Percentiles rank a stretch among this genome's conserved stretches.
Evolutionary conservation across 805 yeast genomes (phyloP).

Genomic region (Candida michaelii): DNA sequence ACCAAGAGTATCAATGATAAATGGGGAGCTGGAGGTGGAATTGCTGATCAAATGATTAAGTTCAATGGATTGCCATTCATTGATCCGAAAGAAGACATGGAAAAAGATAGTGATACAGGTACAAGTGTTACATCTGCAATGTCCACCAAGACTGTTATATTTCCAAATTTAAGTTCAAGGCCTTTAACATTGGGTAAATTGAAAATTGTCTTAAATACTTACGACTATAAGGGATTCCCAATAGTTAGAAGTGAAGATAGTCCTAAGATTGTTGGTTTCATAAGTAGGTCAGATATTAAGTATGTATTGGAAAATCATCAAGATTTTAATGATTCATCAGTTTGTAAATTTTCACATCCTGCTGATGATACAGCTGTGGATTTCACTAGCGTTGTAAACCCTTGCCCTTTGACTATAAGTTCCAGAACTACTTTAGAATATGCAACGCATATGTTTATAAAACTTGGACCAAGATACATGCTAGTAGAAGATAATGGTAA

Average conservation of each 20-base stretch:
- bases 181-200: constrained; percentile 33
- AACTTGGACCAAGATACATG: constrained; percentile 76
- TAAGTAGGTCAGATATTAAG: constrained; percentile 43
- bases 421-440: constrained; percentile 56
- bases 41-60: constrained; percentile 91
- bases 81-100: constrained; percentile 61
- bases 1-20: constrained; percentile 77
- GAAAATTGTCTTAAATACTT: constrained; percentile 29
- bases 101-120: constrained; percentile 41
- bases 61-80: constrained; percentile 87
- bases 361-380: constrained; percentile 13
- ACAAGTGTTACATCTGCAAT: constrained; percentile 53
- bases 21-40: constrained; percentile 85
- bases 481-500: constrained; percentile 62
- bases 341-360: constrained; percentile 7
- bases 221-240: constrained; percentile 52
- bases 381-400: constrained; percentile 37
- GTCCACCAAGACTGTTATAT: constrained; percentile 42
- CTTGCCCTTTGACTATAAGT: constrained; percentile 62
- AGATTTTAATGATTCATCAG: constrained; percentile 10
- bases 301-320: constrained; percentile 22
- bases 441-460: constrained; percentile 66
- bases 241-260: constrained; percentile 40
- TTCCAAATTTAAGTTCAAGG: constrained; percentile 34
- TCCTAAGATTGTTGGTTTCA: constrained; percentile 46